Conservation (phyloP, 176 grass and related monocot species). For the sorghum (Sorghum bicolor) region Sorghum_bicolor_NCBIv3 NC_012878.2:53735001-53735500, state of each 20-base stretch:
- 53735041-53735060: constrained; percentile 92
- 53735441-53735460: constrained; percentile 55
- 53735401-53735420: constrained; percentile 57
- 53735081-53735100: background rate
- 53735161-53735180: constrained; percentile 81
- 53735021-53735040: constrained; percentile 95
- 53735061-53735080: background rate
- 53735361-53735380: constrained; percentile 97
- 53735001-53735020: constrained; percentile 96
- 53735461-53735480: constrained; percentile 64
- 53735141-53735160: constrained; percentile 62
- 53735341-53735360: constrained; percentile 89
- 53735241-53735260: constrained; percentile 26
- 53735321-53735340: constrained; percentile 94
- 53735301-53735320: constrained; percentile 78
- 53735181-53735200: constrained; percentile 89
- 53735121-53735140: constrained; percentile 28
- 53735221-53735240: constrained; percentile 75
- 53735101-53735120: constrained; percentile 31
- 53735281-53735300: constrained; percentile 19
- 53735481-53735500: background rate
- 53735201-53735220: constrained; percentile 97
- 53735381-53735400: constrained; percentile 71
- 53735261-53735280: background rate
- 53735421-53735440: constrained; percentile 58